Base-by-base conservation (phyloP, 163 green algal genomes). In the Chloroidium sp. region DNA sequence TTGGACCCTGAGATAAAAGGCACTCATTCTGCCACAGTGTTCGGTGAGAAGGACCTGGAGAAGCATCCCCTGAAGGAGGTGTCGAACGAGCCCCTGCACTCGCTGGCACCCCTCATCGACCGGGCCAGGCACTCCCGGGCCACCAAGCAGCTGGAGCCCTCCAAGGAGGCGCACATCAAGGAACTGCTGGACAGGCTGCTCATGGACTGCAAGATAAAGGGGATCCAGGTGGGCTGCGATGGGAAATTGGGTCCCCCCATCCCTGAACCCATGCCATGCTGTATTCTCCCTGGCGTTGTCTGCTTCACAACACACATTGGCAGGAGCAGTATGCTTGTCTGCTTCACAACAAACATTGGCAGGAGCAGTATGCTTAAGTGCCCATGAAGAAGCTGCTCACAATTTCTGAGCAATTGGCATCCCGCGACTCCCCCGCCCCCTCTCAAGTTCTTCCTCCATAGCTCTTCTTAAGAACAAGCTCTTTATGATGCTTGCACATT, bases 51-150 rank as follows among this genome's bases (percentile, higher is more conserved):
- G 83, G 83, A 91, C 76, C 80, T 94, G 69, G 88, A 94, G 84
- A 92, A 90, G 84, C 82, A 83, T 13, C 91, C 90, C 1, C 78
- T 92, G 69, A 87, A 85, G 76, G 84, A 92, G n/a, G 90, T 94
- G 36, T 80, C 87, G 4, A n/a, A 83, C 60, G 91, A 94, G 85
- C 91, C 91, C 0, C 57, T 88, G 87, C 75, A 79, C 82, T 60
- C 82, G 78, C 58, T 87, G 81, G 78, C 62, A 36, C 36, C 36
- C 36, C 75, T 36, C 4, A 67, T 62, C 79, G 67, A 62, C 69
- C 74, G 82, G 75, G 75, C 69, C 69, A 79, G 69, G 84, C 79
- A 76, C 80, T 3, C 8, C 59, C 3, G 0, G n/a, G 62, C 62
- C 69, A 67, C n/a, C 80, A 86, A 83, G 76, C 6, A 82, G 74